Evolutionary conservation across 352 stramenopile genomes (phyloP).

Genomic region (Globisporangium uncinulatum): DNA sequence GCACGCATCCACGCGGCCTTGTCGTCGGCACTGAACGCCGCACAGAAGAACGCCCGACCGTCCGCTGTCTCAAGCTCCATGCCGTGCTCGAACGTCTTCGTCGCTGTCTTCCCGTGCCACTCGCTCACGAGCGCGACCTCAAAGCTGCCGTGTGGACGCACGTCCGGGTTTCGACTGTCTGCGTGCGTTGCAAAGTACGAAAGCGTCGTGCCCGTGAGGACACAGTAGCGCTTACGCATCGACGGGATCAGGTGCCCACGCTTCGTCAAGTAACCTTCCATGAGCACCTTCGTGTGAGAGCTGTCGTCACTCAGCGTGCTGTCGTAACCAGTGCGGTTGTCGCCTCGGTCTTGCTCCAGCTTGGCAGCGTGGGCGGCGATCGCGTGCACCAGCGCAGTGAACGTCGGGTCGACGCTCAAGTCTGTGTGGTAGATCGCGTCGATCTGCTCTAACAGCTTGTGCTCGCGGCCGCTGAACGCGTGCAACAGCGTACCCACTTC

Average conservation of each 20-base stretch:
- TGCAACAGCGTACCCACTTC: constrained; percentile 70
- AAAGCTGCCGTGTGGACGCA: constrained; percentile 28
- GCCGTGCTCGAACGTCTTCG: constrained; percentile 44
- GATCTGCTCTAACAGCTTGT: constrained; percentile 44
- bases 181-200: constrained; percentile 68
- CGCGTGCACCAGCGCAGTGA: constrained; percentile 21
- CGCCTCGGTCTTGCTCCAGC: neutral
- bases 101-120: constrained; percentile 62
- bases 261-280: constrained; percentile 77
- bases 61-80: constrained; percentile 67
- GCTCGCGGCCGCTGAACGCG: constrained; percentile 49
- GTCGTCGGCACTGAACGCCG: constrained; percentile 39
- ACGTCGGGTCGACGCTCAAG: constrained; percentile 25
- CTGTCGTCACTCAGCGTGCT: neutral
- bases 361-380: constrained; percentile 15
- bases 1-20: constrained; percentile 59
- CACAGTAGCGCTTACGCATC: constrained; percentile 73
- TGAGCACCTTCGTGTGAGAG: constrained; percentile 22
- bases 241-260: constrained; percentile 64
- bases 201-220: constrained; percentile 44
- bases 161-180: constrained; percentile 42
- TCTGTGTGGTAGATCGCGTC: constrained; percentile 61
- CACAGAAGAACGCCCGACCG: constrained; percentile 69
- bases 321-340: neutral
- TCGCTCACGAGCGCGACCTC: constrained; percentile 49